A percentile compares a stretch with the other conserved stretches of the same genome.
phyloP scores from a whole-genome alignment of 306 rosid genomes.

The Glycine latifolia region DNA sequence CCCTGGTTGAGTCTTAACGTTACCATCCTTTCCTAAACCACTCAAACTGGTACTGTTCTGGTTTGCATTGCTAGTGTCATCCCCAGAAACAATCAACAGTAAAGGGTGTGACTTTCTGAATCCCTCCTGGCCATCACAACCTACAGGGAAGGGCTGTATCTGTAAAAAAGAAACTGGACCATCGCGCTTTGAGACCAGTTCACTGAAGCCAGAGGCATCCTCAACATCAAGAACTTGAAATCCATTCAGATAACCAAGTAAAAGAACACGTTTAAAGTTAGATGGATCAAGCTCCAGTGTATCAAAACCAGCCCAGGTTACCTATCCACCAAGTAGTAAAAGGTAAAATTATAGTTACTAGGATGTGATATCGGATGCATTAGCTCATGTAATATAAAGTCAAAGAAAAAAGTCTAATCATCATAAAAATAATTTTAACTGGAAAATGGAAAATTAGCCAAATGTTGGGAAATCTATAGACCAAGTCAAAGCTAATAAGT shows the following conservation, averaged over 20 bases:
- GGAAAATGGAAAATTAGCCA: constrained; percentile 9
- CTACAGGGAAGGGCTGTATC: constrained; percentile 80
- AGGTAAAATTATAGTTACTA: constrained; percentile 8
- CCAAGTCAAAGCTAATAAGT: constrained; percentile 10
- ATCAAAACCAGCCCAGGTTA: constrained; percentile 94
- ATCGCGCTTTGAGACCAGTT: constrained; percentile 84
- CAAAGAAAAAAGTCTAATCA: constrained; percentile 13
- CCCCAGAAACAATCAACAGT: constrained; percentile 82
- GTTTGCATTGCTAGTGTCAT: constrained; percentile 48
- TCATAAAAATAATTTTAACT: not conserved
- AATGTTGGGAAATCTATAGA: not conserved
- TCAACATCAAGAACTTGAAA: constrained; percentile 92
- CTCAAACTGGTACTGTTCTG: constrained; percentile 53
- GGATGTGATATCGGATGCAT: not conserved
- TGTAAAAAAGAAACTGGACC: constrained; percentile 85
- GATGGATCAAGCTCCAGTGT: constrained; percentile 71
- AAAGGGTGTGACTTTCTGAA: constrained; percentile 72
- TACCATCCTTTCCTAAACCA: constrained; percentile 60
- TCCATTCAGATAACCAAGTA: constrained; percentile 88
- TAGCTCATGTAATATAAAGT: constrained; percentile 2
- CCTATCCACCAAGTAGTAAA: constrained; percentile 60
- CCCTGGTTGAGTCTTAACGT: constrained; percentile 56
- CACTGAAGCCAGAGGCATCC: constrained; percentile 77
- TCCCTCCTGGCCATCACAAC: constrained; percentile 64
- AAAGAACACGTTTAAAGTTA: constrained; percentile 60